These are phyloP conservation scores for Hypholoma fasciculare DNA, from an alignment of 768 basidiomycete genomes.

Conservation along the genomic window DNA sequence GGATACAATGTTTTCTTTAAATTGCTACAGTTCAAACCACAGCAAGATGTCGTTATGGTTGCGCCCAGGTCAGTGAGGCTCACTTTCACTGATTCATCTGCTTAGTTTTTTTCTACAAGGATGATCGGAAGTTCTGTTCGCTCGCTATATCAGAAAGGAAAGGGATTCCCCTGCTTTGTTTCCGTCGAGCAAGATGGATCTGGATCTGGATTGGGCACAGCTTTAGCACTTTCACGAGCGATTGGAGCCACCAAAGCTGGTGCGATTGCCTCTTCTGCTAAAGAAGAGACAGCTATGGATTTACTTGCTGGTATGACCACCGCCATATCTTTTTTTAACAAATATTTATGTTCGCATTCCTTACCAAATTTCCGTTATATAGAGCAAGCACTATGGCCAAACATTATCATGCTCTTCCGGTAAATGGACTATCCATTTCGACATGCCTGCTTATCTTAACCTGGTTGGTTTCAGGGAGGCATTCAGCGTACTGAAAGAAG, in stretches of 20 bases:
- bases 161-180: slow-evolving; percentile 65
- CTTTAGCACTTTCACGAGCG: slow-evolving; percentile 53
- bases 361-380: neutral
- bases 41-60: slow-evolving; percentile 66
- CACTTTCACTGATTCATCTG: neutral
- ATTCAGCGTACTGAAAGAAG: slow-evolving; percentile 61
- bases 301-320: slow-evolving; percentile 45
- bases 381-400: slow-evolving; percentile 68
- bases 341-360: neutral
- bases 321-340: too few relatives aligned
- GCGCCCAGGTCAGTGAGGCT: slow-evolving; percentile 47
- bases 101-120: slow-evolving; percentile 25
- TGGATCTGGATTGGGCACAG: slow-evolving; percentile 42
- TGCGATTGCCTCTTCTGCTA: slow-evolving; percentile 60
- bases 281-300: slow-evolving; percentile 67
- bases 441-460: neutral
- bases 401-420: slow-evolving; percentile 65
- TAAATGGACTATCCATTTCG: slow-evolving; percentile 16
- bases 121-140: slow-evolving; percentile 72
- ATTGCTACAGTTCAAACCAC: slow-evolving; percentile 49
- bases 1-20: slow-evolving; percentile 69
- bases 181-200: slow-evolving; percentile 65
- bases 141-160: slow-evolving; percentile 56
- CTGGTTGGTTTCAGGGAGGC: slow-evolving; percentile 40
- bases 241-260: slow-evolving; percentile 67